Evolutionary conservation across 2,329 filamentous ascomycete genomes (phyloP).

Genomic region (Cladorrhinum sp.): DNA sequence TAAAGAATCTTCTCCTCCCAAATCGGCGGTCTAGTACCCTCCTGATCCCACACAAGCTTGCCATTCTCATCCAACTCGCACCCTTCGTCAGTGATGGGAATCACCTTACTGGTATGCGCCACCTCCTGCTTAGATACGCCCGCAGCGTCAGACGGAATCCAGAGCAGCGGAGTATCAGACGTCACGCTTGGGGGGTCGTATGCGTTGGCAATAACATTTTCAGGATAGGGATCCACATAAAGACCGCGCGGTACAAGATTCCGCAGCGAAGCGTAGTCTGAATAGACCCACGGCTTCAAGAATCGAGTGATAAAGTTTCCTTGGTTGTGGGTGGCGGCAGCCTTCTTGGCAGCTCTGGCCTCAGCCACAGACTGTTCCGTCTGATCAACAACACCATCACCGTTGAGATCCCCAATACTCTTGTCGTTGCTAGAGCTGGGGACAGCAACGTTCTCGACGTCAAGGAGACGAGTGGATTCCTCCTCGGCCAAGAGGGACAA

Average conservation of each 20-base stretch:
- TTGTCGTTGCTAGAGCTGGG: constrained; percentile 11
- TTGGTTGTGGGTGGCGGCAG: constrained; percentile 43
- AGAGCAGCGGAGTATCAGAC: constrained; percentile 65
- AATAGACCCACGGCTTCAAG: constrained; percentile 73
- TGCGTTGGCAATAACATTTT: constrained; percentile 61
- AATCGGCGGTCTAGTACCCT: constrained; percentile 34
- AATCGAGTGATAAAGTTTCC: constrained; percentile 63
- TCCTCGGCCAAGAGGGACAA: constrained; percentile 60
- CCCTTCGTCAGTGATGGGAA: constrained; percentile 77
- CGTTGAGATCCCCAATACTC: constrained; percentile 15
- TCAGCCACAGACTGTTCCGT: constrained; percentile 19
- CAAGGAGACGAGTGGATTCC: constrained; percentile 30
- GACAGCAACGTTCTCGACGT: constrained; percentile 23
- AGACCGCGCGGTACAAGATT: constrained; percentile 60
- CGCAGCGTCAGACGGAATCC: constrained; percentile 74
- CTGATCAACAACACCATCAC: constrained; percentile 23
- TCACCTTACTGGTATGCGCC: constrained; percentile 65
- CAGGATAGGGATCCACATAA: constrained; percentile 56
- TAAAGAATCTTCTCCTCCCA: constrained; percentile 38
- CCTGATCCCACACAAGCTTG: constrained; percentile 36
- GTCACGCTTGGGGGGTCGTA: constrained; percentile 71
- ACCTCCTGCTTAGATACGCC: constrained; percentile 78
- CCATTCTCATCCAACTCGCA: constrained; percentile 69
- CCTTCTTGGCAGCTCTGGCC: constrained; percentile 35
- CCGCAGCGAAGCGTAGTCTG: constrained; percentile 68